Evolutionary conservation across 306 rosid genomes (phyloP).

Genomic region (Parietaria judaica): DNA sequence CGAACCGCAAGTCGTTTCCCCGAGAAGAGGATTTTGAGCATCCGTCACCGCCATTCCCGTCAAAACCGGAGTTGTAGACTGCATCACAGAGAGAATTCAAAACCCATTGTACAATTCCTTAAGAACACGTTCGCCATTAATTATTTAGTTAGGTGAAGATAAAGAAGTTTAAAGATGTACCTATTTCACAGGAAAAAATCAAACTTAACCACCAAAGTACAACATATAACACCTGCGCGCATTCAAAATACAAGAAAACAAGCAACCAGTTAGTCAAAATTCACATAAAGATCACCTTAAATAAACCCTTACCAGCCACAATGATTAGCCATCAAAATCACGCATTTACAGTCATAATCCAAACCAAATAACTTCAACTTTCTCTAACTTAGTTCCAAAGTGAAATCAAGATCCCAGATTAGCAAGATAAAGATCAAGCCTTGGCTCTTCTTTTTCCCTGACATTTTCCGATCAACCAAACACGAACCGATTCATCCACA

Average conservation of each 20-base stretch:
- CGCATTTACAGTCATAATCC: not conserved
- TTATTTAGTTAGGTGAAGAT: constrained; percentile 8
- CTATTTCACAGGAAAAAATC: constrained; percentile 9
- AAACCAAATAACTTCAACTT: no score
- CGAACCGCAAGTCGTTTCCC: constrained; percentile 78
- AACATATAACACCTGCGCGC: constrained; percentile 8
- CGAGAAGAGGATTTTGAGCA: constrained; percentile 58
- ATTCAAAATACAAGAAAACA: not conserved
- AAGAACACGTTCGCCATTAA: not conserved
- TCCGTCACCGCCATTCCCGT: constrained; percentile 70
- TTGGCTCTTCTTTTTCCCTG: not conserved
- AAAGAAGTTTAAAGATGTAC: constrained; percentile 5
- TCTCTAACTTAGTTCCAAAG: not conserved
- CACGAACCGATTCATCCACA: constrained; percentile 8
- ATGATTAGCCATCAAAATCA: not conserved
- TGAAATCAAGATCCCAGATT: constrained; percentile 3
- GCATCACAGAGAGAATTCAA: constrained; percentile 22
- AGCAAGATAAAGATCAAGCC: not conserved
- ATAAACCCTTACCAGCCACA: not conserved
- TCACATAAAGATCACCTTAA: not conserved
- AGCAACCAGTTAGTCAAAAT: not conserved
- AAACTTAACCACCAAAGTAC: constrained; percentile 12
- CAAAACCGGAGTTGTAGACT: constrained; percentile 32
- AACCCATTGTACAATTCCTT: constrained; percentile 5
- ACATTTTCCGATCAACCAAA: constrained; percentile 15